Evolutionary conservation across 805 yeast species (phyloP).

Genomic region (Kodamaea kakaduensis): DNA sequence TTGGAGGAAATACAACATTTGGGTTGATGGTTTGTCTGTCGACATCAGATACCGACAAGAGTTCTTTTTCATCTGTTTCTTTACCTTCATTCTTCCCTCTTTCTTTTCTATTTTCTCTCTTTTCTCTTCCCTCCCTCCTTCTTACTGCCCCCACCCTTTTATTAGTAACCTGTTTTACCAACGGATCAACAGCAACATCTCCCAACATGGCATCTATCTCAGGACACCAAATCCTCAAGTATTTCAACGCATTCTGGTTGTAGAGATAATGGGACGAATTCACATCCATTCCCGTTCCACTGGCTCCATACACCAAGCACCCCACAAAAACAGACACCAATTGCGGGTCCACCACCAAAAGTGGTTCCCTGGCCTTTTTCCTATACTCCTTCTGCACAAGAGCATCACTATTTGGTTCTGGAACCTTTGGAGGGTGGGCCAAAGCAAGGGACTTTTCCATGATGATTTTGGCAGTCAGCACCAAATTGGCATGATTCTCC

Average conservation of each 20-base stretch:
- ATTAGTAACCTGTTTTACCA: no score
- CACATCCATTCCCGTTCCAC: constrained; percentile 25
- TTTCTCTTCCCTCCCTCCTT: background rate
- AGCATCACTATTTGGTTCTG: constrained; percentile 21
- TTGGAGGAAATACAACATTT: constrained; percentile 27
- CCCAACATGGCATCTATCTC: constrained; percentile 26
- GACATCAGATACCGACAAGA: no score
- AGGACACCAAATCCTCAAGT: constrained; percentile 32
- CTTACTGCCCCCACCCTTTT: background rate
- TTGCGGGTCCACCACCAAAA: constrained; percentile 30
- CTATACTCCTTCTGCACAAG: constrained; percentile 17
- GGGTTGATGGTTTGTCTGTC: constrained; percentile 29
- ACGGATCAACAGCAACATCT: no score
- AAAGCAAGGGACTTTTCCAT: constrained; percentile 22
- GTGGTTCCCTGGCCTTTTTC: constrained; percentile 13
- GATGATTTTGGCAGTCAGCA: constrained; percentile 25
- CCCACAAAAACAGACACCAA: constrained; percentile 29
- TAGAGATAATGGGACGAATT: constrained; percentile 27
- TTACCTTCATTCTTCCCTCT: no score
- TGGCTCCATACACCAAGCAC: constrained; percentile 23
- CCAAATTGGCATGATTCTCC: constrained; percentile 26
- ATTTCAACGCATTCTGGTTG: constrained; percentile 27
- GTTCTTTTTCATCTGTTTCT: no score
- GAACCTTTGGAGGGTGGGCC: constrained; percentile 35
- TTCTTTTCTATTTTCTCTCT: no score